Evolutionary conservation across 2,329 filamentous ascomycete species (phyloP), one percentile per base, ranked within the genome.

Genomic region (Fusarium sp.): DNA sequence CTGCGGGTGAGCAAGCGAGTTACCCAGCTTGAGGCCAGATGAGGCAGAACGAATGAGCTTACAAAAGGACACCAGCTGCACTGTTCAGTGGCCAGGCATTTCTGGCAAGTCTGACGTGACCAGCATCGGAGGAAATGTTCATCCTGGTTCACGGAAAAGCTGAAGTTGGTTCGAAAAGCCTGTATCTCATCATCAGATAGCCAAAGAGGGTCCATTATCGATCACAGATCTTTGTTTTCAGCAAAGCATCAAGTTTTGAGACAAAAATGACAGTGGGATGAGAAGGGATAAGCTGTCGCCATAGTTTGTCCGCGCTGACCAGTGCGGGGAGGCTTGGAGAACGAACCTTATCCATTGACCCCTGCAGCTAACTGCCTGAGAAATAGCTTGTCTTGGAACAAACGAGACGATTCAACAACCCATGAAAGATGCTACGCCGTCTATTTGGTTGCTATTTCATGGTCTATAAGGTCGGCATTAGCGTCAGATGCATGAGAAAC

Each of bases 11-110:
- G 65, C 47, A 53, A 16, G 13, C 12, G 28, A 27, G 27, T 31
- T 36, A 36, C 9, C 39, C 40, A 36, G 16, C 12, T 9, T 11
- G 16, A 31, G 31, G 4, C 47, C 16, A 39, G 47, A 27, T 56
- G 27, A 15, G 43, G 36, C 18, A 7, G 40, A 16, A 27, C 27
- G 16, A 40, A 11, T 51, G 43, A 40, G 43, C 83, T 55, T 79
- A 87, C 86, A 73, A 83, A 86, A 16, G 86, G 85, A 75, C 85
- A 88, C 86, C 86, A 88, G 63, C 84, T 85, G 68, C 86, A 88
- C 52, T 80, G 76, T 5, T 80, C 66, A 18, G 80, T 68, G 39
- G 68, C 67, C 9, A 89, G 78, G 74, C 87, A 89, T 10, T 76
- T 73, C 11, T 76, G 75, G 70, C 87, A 89, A 40, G 83, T 81